A percentile compares a stretch with the other conserved stretches of the same genome.
These are phyloP conservation scores for Endotrypanum monterogeii DNA, from an alignment of 208 protist genomes.

Conservation along the genomic window DNA sequence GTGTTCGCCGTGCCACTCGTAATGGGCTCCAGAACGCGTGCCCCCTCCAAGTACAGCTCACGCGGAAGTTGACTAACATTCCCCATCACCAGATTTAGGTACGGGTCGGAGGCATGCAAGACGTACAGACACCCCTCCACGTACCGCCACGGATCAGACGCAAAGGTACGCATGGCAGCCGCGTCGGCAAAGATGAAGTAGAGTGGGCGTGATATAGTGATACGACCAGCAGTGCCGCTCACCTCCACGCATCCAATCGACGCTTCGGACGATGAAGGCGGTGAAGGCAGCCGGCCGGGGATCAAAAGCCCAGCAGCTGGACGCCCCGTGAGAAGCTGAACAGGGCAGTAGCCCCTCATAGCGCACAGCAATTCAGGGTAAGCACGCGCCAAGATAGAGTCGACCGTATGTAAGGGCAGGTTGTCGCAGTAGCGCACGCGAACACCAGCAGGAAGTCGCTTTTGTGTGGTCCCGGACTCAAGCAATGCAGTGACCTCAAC, in stretches of 20 bases:
- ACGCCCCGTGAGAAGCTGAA: conserved; percentile 36
- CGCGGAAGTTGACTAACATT: conserved; percentile 51
- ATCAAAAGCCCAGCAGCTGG: conserved; percentile 34
- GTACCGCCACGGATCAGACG: conserved; percentile 47
- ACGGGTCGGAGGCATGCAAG: conserved; percentile 45
- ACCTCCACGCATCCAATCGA: conserved; percentile 56
- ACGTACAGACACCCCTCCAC: conserved; percentile 36
- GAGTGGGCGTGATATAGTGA: conserved; percentile 37
- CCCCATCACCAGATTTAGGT: conserved; percentile 61
- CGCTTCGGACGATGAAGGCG: not conserved
- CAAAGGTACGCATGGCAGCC: conserved; percentile 48
- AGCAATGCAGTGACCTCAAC: conserved; percentile 28
- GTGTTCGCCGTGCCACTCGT: conserved; percentile 4
- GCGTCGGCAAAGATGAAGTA: conserved; percentile 54
- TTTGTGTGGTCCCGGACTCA: conserved; percentile 20
- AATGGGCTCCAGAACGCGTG: conserved; percentile 37
- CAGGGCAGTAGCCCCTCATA: conserved; percentile 67
- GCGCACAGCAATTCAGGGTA: conserved; percentile 63
- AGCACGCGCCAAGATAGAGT: conserved; percentile 33
- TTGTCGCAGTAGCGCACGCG: conserved; percentile 41
- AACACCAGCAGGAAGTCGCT: conserved; percentile 28
- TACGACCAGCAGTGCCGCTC: conserved; percentile 32
- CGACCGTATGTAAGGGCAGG: conserved; percentile 38
- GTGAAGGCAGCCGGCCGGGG: conserved; percentile 30
- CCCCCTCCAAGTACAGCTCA: conserved; percentile 84